phyloP scores from a whole-genome alignment of 257 asterid species.

The Galeopsis tetrahit region DNA sequence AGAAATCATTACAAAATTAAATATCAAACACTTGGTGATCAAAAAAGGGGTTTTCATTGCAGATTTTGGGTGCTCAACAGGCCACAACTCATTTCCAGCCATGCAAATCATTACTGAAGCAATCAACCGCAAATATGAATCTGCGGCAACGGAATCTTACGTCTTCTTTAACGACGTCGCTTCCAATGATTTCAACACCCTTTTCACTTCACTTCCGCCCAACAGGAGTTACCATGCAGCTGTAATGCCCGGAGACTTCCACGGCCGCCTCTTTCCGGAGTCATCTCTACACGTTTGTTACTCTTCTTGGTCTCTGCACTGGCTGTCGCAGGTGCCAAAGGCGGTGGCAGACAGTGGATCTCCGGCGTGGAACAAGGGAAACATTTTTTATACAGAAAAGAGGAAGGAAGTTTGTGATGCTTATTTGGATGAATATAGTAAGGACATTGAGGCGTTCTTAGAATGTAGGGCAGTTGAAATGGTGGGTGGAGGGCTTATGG shows the following conservation, averaged over 20 bases:
- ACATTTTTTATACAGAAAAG: slow-evolving; percentile 17
- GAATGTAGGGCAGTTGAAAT: slow-evolving; percentile 35
- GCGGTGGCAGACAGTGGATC: slow-evolving; percentile 26
- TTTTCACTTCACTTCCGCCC: neutral
- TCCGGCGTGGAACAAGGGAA: slow-evolving; percentile 43
- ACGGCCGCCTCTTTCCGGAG: neutral
- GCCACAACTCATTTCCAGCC: too few species aligned
- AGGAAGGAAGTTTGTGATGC: slow-evolving; percentile 36
- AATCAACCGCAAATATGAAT: too few species aligned
- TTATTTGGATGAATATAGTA: slow-evolving; percentile 30
- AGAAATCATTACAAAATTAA: too few species aligned
- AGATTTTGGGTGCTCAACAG: too few species aligned
- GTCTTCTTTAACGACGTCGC: neutral
- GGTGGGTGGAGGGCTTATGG: slow-evolving; percentile 29
- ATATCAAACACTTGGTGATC: too few species aligned
- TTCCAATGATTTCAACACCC: neutral
- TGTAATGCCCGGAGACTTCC: neutral
- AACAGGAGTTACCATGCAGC: neutral
- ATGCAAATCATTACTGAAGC: too few species aligned
- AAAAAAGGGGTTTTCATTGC: too few species aligned
- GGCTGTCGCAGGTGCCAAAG: slow-evolving; percentile 40
- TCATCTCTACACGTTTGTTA: slow-evolving; percentile 38
- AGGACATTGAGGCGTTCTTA: slow-evolving; percentile 35
- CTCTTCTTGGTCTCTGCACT: slow-evolving; percentile 44
- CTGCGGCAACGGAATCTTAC: neutral